Conservation (phyloP, 495 filamentous ascomycete genomes). For the Paragyromitra xinjiangensis region DNA sequence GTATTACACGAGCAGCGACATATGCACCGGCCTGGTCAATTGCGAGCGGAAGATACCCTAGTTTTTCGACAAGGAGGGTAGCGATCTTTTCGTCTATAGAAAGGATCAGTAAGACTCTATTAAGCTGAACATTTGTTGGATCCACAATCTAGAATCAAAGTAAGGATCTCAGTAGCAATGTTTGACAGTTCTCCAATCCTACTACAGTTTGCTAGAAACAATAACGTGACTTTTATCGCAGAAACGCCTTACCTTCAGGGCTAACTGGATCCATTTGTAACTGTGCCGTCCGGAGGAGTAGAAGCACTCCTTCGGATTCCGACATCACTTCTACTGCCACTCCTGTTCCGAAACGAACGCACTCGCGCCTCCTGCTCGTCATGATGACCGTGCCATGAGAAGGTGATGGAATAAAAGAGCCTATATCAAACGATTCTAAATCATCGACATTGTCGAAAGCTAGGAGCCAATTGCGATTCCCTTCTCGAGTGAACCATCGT, state of each 20-base stretch:
- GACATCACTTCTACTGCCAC: conserved; percentile 18
- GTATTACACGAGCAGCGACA: conserved; percentile 14
- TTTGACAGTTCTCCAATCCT: too few relatives aligned
- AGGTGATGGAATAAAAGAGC: conserved; percentile 21
- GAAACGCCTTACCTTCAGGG: not conserved
- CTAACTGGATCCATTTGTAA: not conserved
- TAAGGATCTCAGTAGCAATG: too few relatives aligned
- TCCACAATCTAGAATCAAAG: too few relatives aligned
- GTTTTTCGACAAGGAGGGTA: not conserved
- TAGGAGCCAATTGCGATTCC: conserved; percentile 39
- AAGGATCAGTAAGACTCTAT: not conserved
- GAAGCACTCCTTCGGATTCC: not conserved
- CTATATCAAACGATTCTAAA: conserved; percentile 20
- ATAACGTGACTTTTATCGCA: too few relatives aligned
- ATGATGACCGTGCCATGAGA: conserved; percentile 28
- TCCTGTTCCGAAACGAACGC: not conserved
- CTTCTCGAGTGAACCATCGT: conserved; percentile 6
- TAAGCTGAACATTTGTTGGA: not conserved
- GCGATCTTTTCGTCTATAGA: not conserved
- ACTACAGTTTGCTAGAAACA: too few relatives aligned
- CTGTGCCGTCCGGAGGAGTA: conserved; percentile 20
- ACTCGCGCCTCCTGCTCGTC: conserved; percentile 31
- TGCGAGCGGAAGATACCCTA: conserved; percentile 42
- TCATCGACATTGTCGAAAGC: conserved; percentile 47
- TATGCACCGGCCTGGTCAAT: conserved; percentile 46